Evolutionary conservation across 805 yeast species (phyloP), one percentile per base, ranked within the genome.

Genomic region (Citeromyces nyonsensis): DNA sequence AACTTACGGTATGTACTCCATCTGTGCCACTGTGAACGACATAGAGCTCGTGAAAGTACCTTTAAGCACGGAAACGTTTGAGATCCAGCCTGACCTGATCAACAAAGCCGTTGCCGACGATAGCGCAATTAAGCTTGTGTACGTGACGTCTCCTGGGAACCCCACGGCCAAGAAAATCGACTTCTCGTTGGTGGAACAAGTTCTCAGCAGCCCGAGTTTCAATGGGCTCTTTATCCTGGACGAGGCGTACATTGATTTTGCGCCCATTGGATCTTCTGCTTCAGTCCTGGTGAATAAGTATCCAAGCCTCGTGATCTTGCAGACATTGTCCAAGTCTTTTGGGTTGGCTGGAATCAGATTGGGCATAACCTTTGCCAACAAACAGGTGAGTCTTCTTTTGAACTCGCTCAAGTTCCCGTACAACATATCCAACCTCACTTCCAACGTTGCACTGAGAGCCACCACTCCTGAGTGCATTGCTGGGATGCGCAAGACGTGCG

Each of bases 391-490:
- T 0, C 44, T 52, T 4, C 67, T 81, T 31, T 57, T 91, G 44
- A 91, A 91, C 51, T 71, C 93, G 15, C 77, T 88, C 79, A 91
- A 91, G 51, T 95, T 94, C 25, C 98, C 98, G 2, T 91, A 91
- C 56, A 91, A 88, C 52, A 81, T 91, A 36, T 82, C 95, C 6
- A 67, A 84, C 9, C 59, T 80, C 40, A 74, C 97, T 1, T 63
- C 95, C 4, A 67, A 69, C 35, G 58, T 84, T 28, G 96, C 94
- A 0, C 37, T 61, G 15, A 66, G 86, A 38, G 93, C 96, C 2
- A 67, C 88, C 5, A 57, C 66, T 5, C 46, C 60, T 3, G 64
- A 61, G 8, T 77, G 83, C 22, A 49, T 86, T 31, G 47, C 48
- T 4, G 47, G 54, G 15, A 82, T 86, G 94, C 58, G 68, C 44